Percentiles rank a stretch among this genome's conserved stretches.
These are phyloP conservation scores for Conringia planisiliqua DNA, from an alignment of 345 rosid species.

Conservation along the genomic window DNA sequence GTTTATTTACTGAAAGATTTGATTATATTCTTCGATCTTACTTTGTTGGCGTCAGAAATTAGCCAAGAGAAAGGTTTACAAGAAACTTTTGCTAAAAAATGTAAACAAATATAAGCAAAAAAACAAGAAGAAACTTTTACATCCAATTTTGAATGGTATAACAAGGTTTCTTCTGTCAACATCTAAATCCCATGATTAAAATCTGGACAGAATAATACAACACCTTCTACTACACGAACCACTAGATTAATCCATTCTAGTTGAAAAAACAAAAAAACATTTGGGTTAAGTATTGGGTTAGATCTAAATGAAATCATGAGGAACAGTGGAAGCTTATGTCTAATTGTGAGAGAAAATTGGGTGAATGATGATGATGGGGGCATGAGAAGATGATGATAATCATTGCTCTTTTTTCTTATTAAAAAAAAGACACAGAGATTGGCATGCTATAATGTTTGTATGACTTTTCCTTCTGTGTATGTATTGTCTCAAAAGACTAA, in stretches of 20 bases:
- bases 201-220: not conserved
- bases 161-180: not conserved
- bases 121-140: not conserved
- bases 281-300: not conserved
- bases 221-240: not conserved
- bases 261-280: not conserved
- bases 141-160: not conserved
- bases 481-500: not conserved
- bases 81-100: not conserved
- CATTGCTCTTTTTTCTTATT: constrained; percentile 17
- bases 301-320: constrained; percentile 9
- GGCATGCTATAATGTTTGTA: constrained; percentile 18
- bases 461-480: constrained; percentile 2
- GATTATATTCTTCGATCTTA: not conserved
- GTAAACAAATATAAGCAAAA: not conserved
- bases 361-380: constrained; percentile 23
- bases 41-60: not conserved
- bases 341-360: not conserved
- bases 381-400: constrained; percentile 24
- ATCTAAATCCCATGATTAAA: too few species aligned
- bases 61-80: not conserved
- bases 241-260: not conserved
- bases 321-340: not conserved
- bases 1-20: not conserved
- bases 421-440: constrained; percentile 10